Percentiles rank a stretch among this genome's conserved stretches.
These are phyloP conservation scores for Sherardia arvensis DNA, from an alignment of 257 asterid genomes.

Conservation along the genomic window DNA sequence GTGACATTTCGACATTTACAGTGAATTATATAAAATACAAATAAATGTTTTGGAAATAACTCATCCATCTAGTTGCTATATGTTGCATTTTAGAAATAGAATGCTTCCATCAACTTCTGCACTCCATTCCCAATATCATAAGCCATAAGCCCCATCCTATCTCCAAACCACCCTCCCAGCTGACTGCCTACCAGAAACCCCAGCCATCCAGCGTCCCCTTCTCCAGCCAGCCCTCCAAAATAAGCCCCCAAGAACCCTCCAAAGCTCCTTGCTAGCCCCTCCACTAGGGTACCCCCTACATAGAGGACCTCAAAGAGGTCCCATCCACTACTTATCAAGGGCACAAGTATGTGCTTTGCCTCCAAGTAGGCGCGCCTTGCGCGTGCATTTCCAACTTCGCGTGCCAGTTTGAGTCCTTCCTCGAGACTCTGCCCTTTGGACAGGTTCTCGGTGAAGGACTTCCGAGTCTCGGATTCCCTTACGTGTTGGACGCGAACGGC, in stretches of 20 bases:
- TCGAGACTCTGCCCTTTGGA: constrained; percentile 19
- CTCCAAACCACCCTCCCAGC: constrained; percentile 53
- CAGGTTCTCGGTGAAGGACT: constrained; percentile 21
- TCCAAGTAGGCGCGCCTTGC: constrained; percentile 34
- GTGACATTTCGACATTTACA: too few relatives aligned
- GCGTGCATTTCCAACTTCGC: constrained; percentile 26
- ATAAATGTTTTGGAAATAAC: too few relatives aligned
- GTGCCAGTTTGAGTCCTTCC: constrained; percentile 24
- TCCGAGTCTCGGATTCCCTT: constrained; percentile 27
- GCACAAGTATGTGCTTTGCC: constrained; percentile 35
- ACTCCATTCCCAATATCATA: constrained; percentile 37
- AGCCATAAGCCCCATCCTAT: constrained; percentile 40
- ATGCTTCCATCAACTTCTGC: constrained; percentile 18
- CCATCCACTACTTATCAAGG: constrained; percentile 42
- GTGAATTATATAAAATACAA: too few relatives aligned
- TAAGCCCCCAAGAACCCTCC: constrained; percentile 42
- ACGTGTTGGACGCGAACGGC: constrained; percentile 38
- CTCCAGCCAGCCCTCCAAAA: constrained; percentile 41
- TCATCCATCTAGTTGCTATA: too few relatives aligned
- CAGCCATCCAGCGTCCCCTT: constrained; percentile 42
- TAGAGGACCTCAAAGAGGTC: constrained; percentile 45
- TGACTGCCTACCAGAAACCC: constrained; percentile 52
- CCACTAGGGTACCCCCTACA: constrained; percentile 34
- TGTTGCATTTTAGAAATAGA: too few relatives aligned
- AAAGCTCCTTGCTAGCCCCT: constrained; percentile 29